phyloP scores from a whole-genome alignment of 23 red algal species.

The Gracilaria gracilis region DNA sequence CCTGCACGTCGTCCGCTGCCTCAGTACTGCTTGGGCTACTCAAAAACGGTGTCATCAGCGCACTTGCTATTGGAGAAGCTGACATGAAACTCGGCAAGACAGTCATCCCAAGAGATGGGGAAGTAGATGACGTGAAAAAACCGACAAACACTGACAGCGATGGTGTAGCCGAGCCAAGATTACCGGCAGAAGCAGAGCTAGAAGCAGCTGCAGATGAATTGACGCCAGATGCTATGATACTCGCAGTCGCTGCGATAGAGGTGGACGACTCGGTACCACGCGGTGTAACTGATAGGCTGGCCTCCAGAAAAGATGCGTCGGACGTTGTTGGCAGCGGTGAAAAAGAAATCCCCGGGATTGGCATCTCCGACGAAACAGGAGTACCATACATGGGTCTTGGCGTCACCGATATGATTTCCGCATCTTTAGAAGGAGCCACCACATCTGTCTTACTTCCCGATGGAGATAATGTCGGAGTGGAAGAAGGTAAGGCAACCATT shows the following conservation, averaged over 20 bases:
- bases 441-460: neutral
- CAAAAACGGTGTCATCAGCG: neutral
- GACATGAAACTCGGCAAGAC: neutral
- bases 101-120: neutral
- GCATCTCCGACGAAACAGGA: too few species aligned
- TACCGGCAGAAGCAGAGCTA: neutral
- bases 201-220: neutral
- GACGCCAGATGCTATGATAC: conserved; percentile 3
- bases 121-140: neutral
- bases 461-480: neutral
- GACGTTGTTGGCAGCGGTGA: too few species aligned
- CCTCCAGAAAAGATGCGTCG: neutral
- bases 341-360: too few species aligned
- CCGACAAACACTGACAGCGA: neutral
- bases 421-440: neutral
- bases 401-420: neutral
- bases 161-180: neutral
- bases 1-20: neutral
- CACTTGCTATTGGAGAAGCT: neutral
- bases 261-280: neutral
- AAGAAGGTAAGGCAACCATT: neutral
- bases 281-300: neutral
- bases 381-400: too few species aligned
- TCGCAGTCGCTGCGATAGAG: too few species aligned
- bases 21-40: neutral